Percentiles rank a stretch among this genome's conserved stretches.
phyloP scores from a whole-genome alignment of 1,284 basidiomycete species.

The Ceratobasidium papillatum region DNA sequence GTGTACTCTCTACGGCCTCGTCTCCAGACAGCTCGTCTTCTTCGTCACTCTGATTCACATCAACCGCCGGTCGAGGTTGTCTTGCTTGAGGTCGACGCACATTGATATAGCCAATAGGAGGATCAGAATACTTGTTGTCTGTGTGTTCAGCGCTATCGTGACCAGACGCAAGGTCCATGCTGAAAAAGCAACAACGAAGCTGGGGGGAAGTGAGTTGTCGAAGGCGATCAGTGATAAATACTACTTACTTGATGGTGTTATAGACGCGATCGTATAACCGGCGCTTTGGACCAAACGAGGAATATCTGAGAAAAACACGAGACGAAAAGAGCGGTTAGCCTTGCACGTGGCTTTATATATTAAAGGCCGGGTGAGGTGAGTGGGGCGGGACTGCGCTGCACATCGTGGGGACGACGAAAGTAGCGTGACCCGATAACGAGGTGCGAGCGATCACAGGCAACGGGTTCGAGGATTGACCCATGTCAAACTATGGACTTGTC shows the following conservation, averaged over 20 bases:
- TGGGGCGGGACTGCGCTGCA: slow-evolving; percentile 9
- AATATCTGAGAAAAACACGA: slow-evolving; percentile 3
- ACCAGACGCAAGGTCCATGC: slow-evolving; percentile 35
- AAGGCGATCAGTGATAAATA: neutral
- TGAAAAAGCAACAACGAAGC: slow-evolving; percentile 3
- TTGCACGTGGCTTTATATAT: slow-evolving; percentile 34
- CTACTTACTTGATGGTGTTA: slow-evolving; percentile 1
- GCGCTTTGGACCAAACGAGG: slow-evolving; percentile 2
- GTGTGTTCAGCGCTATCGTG: neutral
- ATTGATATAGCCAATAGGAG: slow-evolving; percentile 40
- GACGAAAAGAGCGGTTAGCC: slow-evolving; percentile 18
- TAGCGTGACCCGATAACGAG: slow-evolving; percentile 14
- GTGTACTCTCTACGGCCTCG: neutral
- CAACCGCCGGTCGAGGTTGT: slow-evolving; percentile 2
- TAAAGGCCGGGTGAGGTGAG: neutral
- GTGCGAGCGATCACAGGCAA: slow-evolving; percentile 12
- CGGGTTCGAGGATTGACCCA: slow-evolving; percentile 7
- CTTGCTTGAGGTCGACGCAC: slow-evolving; percentile 29
- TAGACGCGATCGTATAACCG: slow-evolving; percentile 11
- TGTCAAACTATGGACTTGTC: neutral
- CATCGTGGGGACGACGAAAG: slow-evolving; percentile 22
- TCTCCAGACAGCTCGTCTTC: slow-evolving; percentile 7
- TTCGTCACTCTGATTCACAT: slow-evolving; percentile 35
- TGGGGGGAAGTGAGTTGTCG: slow-evolving; percentile 8
- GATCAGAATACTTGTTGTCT: slow-evolving; percentile 21